A percentile compares a stretch with the other conserved stretches of the same genome.
phyloP scores from a whole-genome alignment of 1,284 basidiomycete species.

The Fistulina hepatica region DNA sequence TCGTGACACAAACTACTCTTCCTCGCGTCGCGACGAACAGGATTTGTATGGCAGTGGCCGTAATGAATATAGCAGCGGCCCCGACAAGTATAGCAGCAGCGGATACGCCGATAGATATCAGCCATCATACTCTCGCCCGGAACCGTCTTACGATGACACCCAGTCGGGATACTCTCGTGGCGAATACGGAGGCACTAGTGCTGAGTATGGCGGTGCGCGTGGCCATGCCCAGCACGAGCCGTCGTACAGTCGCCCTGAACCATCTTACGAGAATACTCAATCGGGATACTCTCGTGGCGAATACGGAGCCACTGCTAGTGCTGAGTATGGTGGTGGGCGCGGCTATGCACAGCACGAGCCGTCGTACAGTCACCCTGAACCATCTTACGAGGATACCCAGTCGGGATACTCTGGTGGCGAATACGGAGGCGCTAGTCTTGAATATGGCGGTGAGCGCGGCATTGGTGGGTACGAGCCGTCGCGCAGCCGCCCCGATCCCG shows the following conservation, averaged over 20 bases:
- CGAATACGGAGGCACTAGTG: background rate
- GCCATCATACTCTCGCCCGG: no score
- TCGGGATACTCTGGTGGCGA: background rate
- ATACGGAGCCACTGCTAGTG: constrained; percentile 2
- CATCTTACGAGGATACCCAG: constrained; percentile 4
- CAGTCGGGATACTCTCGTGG: no score
- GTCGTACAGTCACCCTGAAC: constrained; percentile 5
- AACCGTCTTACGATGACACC: no score
- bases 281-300: background rate
- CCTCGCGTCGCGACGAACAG: constrained; percentile 4
- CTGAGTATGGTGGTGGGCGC: constrained; percentile 7
- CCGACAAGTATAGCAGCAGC: no score
- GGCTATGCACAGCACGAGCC: constrained; percentile 9
- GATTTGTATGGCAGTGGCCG: constrained; percentile 3
- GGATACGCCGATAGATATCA: no score
- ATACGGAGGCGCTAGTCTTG: constrained; percentile 3
- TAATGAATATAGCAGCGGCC: no score
- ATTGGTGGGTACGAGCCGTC: constrained; percentile 7
- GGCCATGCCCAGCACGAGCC: constrained; percentile 9
- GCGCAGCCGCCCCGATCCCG: no score
- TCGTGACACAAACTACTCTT: constrained; percentile 1
- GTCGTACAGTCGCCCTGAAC: constrained; percentile 5
- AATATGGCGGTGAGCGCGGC: constrained; percentile 7
- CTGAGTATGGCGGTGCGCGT: constrained; percentile 6
- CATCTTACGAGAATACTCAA: constrained; percentile 3